Conservation (phyloP, 139 green algal species). For the Eudorina sp. region DNA sequence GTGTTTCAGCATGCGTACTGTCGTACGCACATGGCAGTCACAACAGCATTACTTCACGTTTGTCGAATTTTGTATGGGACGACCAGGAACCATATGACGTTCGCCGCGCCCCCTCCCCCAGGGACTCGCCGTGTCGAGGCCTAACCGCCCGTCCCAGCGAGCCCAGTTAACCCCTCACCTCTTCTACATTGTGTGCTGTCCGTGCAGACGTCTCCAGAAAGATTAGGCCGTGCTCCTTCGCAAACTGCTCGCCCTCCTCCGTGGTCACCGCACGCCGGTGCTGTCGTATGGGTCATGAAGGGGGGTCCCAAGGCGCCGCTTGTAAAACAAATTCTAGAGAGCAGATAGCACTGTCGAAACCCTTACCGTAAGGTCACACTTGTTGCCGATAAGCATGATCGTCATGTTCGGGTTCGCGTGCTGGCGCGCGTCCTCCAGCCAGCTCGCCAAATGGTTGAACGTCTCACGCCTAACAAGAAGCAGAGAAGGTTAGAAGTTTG, state of each 20-base stretch:
- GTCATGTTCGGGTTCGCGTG: slow-evolving; percentile 99
- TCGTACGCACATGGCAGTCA: no score
- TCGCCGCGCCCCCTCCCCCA: no score
- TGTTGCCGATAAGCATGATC: slow-evolving; percentile 99
- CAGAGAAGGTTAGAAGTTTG: neutral
- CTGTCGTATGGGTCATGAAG: slow-evolving; percentile 53
- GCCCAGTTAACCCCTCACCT: slow-evolving; percentile 78
- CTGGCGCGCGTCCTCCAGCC: slow-evolving; percentile 98
- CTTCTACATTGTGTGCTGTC: slow-evolving; percentile 99
- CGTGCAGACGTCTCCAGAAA: slow-evolving; percentile 99
- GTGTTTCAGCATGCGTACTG: no score
- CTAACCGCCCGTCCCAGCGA: no score
- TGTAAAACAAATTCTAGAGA: neutral
- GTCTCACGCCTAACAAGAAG: slow-evolving; percentile 88
- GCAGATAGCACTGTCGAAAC: neutral
- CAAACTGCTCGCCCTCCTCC: slow-evolving; percentile 99
- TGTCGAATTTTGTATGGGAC: no score
- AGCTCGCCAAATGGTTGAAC: slow-evolving; percentile 97
- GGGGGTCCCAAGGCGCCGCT: no score
- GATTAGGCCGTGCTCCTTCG: slow-evolving; percentile 97
- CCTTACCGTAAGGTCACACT: slow-evolving; percentile 92
- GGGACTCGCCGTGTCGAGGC: no score
- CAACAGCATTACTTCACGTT: no score
- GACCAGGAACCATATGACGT: no score
- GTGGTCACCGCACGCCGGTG: slow-evolving; percentile 93